Evolutionary conservation across 495 filamentous ascomycete species (phyloP), one percentile per base, ranked within the genome.

Genomic region (Cercophora samala): DNA sequence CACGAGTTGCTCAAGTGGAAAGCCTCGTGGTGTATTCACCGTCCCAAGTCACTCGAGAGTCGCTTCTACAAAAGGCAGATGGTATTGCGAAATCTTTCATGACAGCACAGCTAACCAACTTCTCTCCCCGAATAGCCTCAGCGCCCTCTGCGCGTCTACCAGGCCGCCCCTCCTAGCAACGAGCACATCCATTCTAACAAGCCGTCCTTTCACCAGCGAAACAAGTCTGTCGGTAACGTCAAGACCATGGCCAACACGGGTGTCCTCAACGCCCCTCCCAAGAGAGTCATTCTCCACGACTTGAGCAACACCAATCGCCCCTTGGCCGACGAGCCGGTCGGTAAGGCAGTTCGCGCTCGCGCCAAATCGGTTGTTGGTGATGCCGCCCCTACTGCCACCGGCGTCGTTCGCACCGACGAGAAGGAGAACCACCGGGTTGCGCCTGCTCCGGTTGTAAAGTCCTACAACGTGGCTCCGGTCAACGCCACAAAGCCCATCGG

Each of bases 231-330:
- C 9, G 84, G 90, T 22, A 90, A 88, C 56, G 78, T 93, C 58
- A 86, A 84, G 58, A 79, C 81, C 24, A 78, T 87, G 64, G 69
- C 83, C 18, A 80, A 85, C 58, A 83, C 81, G 21, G 85, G 82
- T 61, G 84, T 83, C 29, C 75, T 89, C 61, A 94, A 90, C 76
- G 85, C 85, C 62, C 85, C 83, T 53, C 81, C 88, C 24, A 92
- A 92, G 79, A 86, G 92, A 66, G 88, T 87, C 51, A 90, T 86
- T 18, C 92, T 95, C 76, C 90, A 85, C 18, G 93, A 97, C 73
- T 82, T 93, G 46, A 94, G 88, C 83, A 93, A 92, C 74, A 89
- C 83, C 18, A 75, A 80, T 29, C 89, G 88, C 70, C 70, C 79
- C 24, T 70, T 82, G 15, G 65, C 59, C 46, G 80, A 72, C 29